Evolutionary conservation across 768 basidiomycete species (phyloP).

Genomic region (Tylopilus sp.): DNA sequence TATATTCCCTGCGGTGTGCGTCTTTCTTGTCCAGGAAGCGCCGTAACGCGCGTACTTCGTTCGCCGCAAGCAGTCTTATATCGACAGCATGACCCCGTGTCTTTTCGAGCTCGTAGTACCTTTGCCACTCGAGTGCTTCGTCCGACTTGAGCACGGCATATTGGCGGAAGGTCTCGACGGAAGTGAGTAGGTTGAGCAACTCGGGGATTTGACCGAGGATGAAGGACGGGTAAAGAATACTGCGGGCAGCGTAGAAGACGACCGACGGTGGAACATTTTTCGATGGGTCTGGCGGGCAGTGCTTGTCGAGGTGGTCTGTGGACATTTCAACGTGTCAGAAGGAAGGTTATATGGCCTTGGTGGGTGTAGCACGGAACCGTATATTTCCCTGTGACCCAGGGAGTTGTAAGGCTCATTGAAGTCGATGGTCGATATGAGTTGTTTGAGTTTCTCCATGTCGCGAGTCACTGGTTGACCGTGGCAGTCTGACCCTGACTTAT

Average conservation of each 20-base stretch:
- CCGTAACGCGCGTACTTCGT: slow-evolving; percentile 13
- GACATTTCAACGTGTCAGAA: not conserved
- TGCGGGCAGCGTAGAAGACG: slow-evolving; percentile 27
- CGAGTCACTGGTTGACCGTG: too few relatives aligned
- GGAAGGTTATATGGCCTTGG: not conserved
- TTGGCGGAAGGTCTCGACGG: slow-evolving; percentile 23
- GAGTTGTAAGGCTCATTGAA: slow-evolving; percentile 14
- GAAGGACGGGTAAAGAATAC: slow-evolving; percentile 28
- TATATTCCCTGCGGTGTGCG: slow-evolving; percentile 20
- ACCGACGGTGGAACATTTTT: slow-evolving; percentile 11
- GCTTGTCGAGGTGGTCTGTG: slow-evolving; percentile 10
- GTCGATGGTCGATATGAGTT: slow-evolving; percentile 14
- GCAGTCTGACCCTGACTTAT: not conserved
- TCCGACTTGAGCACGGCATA: slow-evolving; percentile 14
- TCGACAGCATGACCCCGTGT: slow-evolving; percentile 1
- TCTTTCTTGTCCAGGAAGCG: slow-evolving; percentile 12
- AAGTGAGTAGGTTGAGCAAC: slow-evolving; percentile 22
- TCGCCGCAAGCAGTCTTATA: slow-evolving; percentile 17
- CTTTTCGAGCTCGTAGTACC: slow-evolving; percentile 16
- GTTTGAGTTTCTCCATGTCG: slow-evolving; percentile 5
- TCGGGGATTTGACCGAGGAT: slow-evolving; percentile 31
- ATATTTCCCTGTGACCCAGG: slow-evolving; percentile 13
- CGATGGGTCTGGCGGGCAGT: not conserved
- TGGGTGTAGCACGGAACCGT: slow-evolving; percentile 11
- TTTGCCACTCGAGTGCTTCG: slow-evolving; percentile 26